Conservation (phyloP, 768 basidiomycete species). For the Ramaria rubella region DNA sequence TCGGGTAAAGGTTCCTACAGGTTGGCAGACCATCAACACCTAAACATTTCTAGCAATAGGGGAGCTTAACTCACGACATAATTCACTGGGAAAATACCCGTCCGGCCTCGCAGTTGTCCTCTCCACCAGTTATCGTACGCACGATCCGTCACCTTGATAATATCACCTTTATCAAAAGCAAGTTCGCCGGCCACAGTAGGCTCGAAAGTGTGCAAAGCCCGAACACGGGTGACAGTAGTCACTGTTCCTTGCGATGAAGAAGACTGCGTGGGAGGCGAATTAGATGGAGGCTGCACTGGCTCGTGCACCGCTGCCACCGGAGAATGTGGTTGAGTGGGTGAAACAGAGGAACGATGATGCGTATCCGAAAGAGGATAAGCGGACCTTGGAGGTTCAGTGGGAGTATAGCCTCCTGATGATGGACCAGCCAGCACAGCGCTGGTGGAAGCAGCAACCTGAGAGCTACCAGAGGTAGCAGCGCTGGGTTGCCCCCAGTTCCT, state of each 20-base stretch:
- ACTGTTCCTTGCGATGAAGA: slow-evolving; percentile 18
- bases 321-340: slow-evolving; percentile 9
- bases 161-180: slow-evolving; percentile 84
- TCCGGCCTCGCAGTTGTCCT: slow-evolving; percentile 82
- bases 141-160: slow-evolving; percentile 92
- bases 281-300: neutral
- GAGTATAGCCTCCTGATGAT: slow-evolving; percentile 27
- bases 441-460: slow-evolving; percentile 17
- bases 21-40: neutral
- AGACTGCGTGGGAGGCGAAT: slow-evolving; percentile 2
- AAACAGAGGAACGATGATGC: slow-evolving; percentile 29
- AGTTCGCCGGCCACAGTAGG: slow-evolving; percentile 86
- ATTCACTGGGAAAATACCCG: slow-evolving; percentile 95
- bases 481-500: slow-evolving; percentile 38
- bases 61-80: slow-evolving; percentile 71
- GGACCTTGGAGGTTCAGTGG: slow-evolving; percentile 24
- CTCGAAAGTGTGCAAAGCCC: slow-evolving; percentile 83
- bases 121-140: slow-evolving; percentile 97
- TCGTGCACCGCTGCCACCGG: neutral
- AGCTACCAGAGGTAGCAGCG: slow-evolving; percentile 17
- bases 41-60: neutral
- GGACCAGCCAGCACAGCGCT: slow-evolving; percentile 7
- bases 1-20: slow-evolving; percentile 78
- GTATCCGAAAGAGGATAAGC: slow-evolving; percentile 30
- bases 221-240: slow-evolving; percentile 68